These are phyloP conservation scores for Boletellus sp. DNA, from an alignment of 768 basidiomycete species.

Conservation along the genomic window DNA sequence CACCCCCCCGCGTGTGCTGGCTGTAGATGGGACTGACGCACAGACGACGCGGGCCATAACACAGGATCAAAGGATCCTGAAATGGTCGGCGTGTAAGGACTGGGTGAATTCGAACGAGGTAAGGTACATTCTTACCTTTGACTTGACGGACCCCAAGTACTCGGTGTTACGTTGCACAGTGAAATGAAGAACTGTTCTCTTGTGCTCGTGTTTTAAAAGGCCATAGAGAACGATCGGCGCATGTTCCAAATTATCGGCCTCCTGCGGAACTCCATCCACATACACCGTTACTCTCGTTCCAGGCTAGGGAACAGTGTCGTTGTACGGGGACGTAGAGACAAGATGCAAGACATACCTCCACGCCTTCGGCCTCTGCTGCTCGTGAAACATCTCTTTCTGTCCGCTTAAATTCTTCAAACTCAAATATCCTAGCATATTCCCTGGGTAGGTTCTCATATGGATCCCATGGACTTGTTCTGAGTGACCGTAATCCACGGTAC, in stretches of 20 bases:
- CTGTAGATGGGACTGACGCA: constrained; percentile 86
- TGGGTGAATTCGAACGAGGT: not conserved
- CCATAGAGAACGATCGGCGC: constrained; percentile 70
- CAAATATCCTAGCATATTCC: constrained; percentile 94
- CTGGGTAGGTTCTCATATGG: constrained; percentile 92
- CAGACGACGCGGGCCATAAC: constrained; percentile 84
- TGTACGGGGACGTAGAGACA: too few relatives aligned
- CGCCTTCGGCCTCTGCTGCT: constrained; percentile 61
- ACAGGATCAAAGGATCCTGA: constrained; percentile 84
- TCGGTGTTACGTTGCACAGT: constrained; percentile 94
- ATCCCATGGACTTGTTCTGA: constrained; percentile 97
- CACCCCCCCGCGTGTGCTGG: constrained; percentile 86
- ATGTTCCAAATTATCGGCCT: constrained; percentile 37
- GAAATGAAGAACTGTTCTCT: constrained; percentile 89
- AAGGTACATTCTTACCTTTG: constrained; percentile 59
- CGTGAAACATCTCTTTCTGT: constrained; percentile 72
- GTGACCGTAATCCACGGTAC: constrained; percentile 85
- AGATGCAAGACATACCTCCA: constrained; percentile 53
- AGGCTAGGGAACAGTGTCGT: constrained; percentile 43
- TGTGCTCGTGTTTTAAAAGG: constrained; percentile 93
- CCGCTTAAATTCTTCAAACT: constrained; percentile 91
- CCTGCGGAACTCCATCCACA: constrained; percentile 70
- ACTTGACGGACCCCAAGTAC: constrained; percentile 80
- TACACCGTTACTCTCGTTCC: constrained; percentile 78
- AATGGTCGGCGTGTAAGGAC: not conserved